A percentile compares a stretch with the other conserved stretches of the same genome.
Evolutionary conservation across 345 rosid genomes (phyloP).

Genomic region (Moringa oleifera): DNA sequence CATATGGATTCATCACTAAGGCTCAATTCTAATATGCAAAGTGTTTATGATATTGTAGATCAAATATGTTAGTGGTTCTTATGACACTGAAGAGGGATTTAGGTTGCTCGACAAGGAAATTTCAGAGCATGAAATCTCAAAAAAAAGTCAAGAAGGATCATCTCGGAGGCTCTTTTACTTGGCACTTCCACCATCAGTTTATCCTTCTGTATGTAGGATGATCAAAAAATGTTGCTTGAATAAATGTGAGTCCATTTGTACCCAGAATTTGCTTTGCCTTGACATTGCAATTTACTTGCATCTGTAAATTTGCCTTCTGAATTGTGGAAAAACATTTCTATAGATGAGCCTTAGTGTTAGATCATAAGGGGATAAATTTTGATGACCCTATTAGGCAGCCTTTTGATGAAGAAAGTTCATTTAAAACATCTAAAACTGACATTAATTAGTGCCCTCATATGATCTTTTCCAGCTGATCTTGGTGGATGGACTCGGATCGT

Average conservation of each 20-base stretch:
- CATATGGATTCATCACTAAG: neutral
- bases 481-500: slow-evolving; percentile 97
- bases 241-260: slow-evolving; percentile 54
- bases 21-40: slow-evolving; percentile 8
- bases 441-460: neutral
- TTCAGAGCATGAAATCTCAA: slow-evolving; percentile 63
- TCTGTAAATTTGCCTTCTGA: neutral
- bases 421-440: neutral
- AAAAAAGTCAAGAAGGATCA: slow-evolving; percentile 58
- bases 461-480: slow-evolving; percentile 56
- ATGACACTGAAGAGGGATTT: slow-evolving; percentile 84
- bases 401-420: neutral
- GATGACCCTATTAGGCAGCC: neutral
- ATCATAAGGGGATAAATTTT: neutral
- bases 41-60: slow-evolving; percentile 42
- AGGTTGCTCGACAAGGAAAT: slow-evolving; percentile 63
- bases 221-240: slow-evolving; percentile 76
- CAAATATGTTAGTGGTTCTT: slow-evolving; percentile 87
- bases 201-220: slow-evolving; percentile 93
- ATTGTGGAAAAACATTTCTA: neutral
- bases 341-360: neutral
- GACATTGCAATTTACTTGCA: neutral
- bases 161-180: slow-evolving; percentile 85
- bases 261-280: neutral
- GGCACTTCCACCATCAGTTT: slow-evolving; percentile 96